Evolutionary conservation across 2,329 filamentous ascomycete genomes (phyloP).

Genomic region (Allantophomopsis cytisporea): DNA sequence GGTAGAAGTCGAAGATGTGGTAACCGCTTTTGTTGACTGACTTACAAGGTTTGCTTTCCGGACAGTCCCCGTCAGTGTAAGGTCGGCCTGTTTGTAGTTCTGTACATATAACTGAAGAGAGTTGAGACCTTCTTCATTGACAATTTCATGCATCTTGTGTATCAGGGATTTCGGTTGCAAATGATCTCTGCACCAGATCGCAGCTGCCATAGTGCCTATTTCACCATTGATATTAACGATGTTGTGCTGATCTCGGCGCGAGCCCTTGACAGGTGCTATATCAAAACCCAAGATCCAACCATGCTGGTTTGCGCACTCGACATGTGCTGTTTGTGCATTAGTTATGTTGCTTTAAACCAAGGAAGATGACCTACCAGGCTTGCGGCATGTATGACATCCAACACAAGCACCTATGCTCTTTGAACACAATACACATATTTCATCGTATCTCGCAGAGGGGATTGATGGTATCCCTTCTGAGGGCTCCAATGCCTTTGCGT

Average conservation of each 20-base stretch:
- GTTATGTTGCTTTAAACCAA: neutral
- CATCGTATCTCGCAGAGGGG: conserved; percentile 56
- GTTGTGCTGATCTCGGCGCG: conserved; percentile 65
- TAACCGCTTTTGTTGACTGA: conserved; percentile 19
- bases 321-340: conserved; percentile 40
- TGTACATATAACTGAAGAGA: conserved; percentile 78
- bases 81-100: conserved; percentile 89
- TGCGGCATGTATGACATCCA: conserved; percentile 62
- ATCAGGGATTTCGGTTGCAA: conserved; percentile 55
- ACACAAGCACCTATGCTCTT: conserved; percentile 65
- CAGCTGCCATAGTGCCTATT: conserved; percentile 70
- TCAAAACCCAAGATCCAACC: conserved; percentile 84
- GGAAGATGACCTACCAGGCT: conserved; percentile 19
- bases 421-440: conserved; percentile 76
- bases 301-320: conserved; percentile 77
- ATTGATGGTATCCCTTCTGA: conserved; percentile 87
- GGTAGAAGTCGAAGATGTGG: conserved; percentile 21
- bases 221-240: conserved; percentile 74
- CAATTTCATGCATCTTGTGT: conserved; percentile 66
- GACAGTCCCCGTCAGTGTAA: conserved; percentile 79
- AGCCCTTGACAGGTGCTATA: conserved; percentile 78
- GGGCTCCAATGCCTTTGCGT: conserved; percentile 66
- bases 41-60: conserved; percentile 64
- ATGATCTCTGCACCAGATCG: conserved; percentile 88
- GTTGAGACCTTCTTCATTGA: conserved; percentile 58